These are phyloP conservation scores for Cucumis melo DNA, from an alignment of 306 rosid species.

Conservation along the genomic window DNA sequence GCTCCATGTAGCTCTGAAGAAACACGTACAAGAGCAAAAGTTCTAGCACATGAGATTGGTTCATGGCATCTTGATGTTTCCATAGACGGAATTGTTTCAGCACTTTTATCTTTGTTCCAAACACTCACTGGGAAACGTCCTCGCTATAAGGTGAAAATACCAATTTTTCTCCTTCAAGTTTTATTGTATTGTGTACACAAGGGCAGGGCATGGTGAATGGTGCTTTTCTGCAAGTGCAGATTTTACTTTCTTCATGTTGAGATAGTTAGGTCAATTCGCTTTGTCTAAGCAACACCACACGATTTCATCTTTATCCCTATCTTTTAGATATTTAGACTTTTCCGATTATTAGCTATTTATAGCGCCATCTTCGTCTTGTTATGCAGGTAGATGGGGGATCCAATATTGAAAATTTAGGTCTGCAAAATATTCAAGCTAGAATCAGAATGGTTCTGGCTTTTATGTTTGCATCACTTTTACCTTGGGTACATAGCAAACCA, in stretches of 20 bases:
- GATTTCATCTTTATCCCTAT: not conserved
- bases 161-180: not conserved
- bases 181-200: not conserved
- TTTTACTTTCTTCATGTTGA: not conserved
- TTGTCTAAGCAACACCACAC: not conserved
- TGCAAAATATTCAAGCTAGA: slow-evolving; percentile 94
- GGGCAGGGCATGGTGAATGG: not conserved
- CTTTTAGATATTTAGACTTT: not conserved
- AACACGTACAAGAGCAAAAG: slow-evolving; percentile 61
- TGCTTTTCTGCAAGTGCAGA: not conserved
- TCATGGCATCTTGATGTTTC: slow-evolving; percentile 90
- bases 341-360: not conserved
- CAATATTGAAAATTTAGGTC: slow-evolving; percentile 63
- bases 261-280: not conserved
- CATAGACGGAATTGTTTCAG: slow-evolving; percentile 68
- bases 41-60: slow-evolving; percentile 79
- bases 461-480: slow-evolving; percentile 89
- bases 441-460: slow-evolving; percentile 94
- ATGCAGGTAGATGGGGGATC: slow-evolving; percentile 85
- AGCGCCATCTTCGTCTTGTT: not conserved
- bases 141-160: slow-evolving; percentile 52
- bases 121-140: slow-evolving; percentile 71
- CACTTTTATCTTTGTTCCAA: slow-evolving; percentile 63
- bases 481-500: slow-evolving; percentile 87
- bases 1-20: slow-evolving; percentile 59